Evolutionary conservation across 2,329 filamentous ascomycete genomes (phyloP), one percentile per base, ranked within the genome.

Genomic region (Aspergillus sp.): DNA sequence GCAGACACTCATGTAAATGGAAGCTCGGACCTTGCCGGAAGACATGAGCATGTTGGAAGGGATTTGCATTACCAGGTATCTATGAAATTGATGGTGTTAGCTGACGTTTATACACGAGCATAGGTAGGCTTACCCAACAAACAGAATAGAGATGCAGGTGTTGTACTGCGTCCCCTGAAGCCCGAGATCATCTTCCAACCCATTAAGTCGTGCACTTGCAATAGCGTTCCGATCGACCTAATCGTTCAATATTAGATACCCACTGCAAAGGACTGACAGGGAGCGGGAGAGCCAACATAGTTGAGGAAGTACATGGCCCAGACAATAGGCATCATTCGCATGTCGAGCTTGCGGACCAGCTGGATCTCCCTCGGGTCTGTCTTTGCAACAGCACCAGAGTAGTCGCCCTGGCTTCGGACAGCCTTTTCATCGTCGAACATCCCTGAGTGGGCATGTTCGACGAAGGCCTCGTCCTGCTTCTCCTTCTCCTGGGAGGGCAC

Each of bases 1-100:
- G 34, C 62, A 68, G 5, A 65, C 47, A 34, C 73, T 70, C 56
- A 82, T 75, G 62, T 80, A 81, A 5, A 77, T 61, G 0, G 75
- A 76, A 0, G 80, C 78, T 20, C 72, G 45, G 58, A 57, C 63
- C 54, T 54, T 64, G 13, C 22, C 32, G 5, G 42, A 48, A 43
- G 52, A 64, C 50, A 78, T 73, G 58, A 74, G 72, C 54, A 64
- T 59, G 48, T 62, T 62, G 20, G 59, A 62, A 3, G 59, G 59
- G 26, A 62, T 59, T 41, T 62, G 59, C 53, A 59, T 59, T 34
- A 62, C 30, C 13, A 57, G 43, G 52, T 57, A 53, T 47, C 48
- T 52, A 65, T 9, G 66, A 70, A 4, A 24, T 8, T 11, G 8
- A 30, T 9, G 22, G 9, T 30, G 26, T 30, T 30, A 30, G 26